Percentiles rank a stretch among this genome's conserved stretches.
Evolutionary conservation across 108 stramenopile species (phyloP).

Genomic region (Cyclostephanos tholiformis): DNA sequence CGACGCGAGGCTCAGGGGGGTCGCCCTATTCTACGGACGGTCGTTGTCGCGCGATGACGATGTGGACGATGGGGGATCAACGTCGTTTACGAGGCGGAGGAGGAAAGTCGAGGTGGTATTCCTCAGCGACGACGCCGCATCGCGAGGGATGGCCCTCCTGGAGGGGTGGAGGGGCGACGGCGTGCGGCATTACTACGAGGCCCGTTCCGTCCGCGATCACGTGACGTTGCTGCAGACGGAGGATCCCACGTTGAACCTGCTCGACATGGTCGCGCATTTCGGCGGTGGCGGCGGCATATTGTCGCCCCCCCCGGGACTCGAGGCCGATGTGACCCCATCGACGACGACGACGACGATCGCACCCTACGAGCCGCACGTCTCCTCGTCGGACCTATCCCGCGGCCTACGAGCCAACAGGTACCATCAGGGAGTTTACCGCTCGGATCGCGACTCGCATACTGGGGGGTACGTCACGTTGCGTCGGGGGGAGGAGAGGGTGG

Average conservation of each 20-base stretch:
- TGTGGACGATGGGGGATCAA: constrained; percentile 9
- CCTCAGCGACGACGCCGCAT: constrained; percentile 75
- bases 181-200: constrained; percentile 24
- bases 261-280: constrained; percentile 81
- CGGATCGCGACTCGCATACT: constrained; percentile 36
- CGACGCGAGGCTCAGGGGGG: constrained; percentile 76
- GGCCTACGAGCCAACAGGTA: constrained; percentile 69
- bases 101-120: constrained; percentile 65
- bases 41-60: constrained; percentile 31
- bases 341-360: constrained; percentile 1
- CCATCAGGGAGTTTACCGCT: constrained; percentile 73
- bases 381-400: constrained; percentile 54
- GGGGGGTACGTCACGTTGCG: constrained; percentile 73
- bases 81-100: constrained; percentile 7
- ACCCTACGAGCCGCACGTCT: constrained; percentile 59
- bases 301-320: background rate
- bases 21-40: constrained; percentile 67
- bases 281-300: constrained; percentile 5
- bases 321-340: background rate
- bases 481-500: constrained; percentile 75
- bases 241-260: constrained; percentile 64
- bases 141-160: constrained; percentile 50
- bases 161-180: constrained; percentile 33
- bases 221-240: constrained; percentile 63
- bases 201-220: constrained; percentile 65